Evolutionary conservation across 305 asterid genomes (phyloP).

Genomic region (Solanum chacoense): DNA sequence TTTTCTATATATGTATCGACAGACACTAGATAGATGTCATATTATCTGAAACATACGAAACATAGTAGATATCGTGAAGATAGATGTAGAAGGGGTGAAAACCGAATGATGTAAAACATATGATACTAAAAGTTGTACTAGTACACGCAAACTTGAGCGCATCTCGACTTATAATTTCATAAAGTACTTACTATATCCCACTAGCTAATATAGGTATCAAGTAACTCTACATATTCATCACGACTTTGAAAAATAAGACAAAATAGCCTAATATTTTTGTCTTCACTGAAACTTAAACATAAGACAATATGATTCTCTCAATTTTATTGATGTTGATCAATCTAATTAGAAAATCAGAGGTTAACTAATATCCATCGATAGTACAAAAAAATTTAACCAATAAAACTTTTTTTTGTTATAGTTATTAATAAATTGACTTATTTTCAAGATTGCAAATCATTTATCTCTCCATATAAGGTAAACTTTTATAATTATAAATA

Average conservation of each 20-base stretch:
- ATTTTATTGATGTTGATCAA: background rate
- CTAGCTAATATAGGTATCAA: background rate
- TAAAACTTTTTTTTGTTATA: background rate
- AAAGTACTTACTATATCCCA: background rate
- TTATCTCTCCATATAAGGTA: background rate
- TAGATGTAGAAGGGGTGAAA: background rate
- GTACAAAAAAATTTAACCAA: background rate
- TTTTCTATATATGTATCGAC: background rate
- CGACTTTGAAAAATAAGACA: background rate
- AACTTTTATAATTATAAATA: background rate
- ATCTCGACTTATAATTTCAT: background rate
- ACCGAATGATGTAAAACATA: background rate
- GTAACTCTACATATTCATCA: background rate
- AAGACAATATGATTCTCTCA: background rate
- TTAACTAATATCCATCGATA: background rate
- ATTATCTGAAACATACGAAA: background rate
- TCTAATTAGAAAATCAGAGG: background rate
- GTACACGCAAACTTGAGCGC: fast-evolving
- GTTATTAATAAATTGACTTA: background rate
- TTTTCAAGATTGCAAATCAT: background rate
- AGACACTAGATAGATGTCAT: background rate
- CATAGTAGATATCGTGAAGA: background rate
- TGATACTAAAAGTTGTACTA: background rate
- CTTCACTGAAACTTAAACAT: background rate
- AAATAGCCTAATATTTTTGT: background rate